Evolutionary conservation across 2,329 filamentous ascomycete genomes (phyloP).

Genomic region (Exutisphaerella laricina): DNA sequence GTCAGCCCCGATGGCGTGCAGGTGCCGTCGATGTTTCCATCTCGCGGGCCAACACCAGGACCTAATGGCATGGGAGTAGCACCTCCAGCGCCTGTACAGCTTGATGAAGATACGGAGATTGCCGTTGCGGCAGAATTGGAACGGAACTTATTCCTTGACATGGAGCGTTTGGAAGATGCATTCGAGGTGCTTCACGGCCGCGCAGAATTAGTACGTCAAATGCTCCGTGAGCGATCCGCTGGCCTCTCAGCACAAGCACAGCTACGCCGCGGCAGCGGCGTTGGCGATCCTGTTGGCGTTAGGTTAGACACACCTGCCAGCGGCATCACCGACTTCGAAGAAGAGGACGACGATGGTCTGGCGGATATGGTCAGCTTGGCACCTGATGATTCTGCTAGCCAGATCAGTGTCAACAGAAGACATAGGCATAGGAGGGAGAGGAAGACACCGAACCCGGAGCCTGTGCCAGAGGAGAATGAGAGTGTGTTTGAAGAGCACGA

Average conservation of each 20-base stretch:
- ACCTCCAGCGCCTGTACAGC: slow-evolving; percentile 62
- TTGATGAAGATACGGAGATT: slow-evolving; percentile 92
- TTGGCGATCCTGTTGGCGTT: slow-evolving; percentile 38
- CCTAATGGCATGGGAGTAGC: slow-evolving; percentile 30
- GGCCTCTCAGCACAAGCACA: slow-evolving; percentile 65
- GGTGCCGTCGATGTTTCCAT: slow-evolving; percentile 29
- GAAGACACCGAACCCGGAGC: slow-evolving; percentile 61
- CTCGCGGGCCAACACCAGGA: slow-evolving; percentile 29
- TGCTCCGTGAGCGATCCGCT: slow-evolving; percentile 74
- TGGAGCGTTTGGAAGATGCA: slow-evolving; percentile 90
- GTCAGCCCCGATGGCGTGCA: slow-evolving; percentile 27
- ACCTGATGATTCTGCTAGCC: slow-evolving; percentile 75
- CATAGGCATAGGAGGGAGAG: slow-evolving; percentile 60
- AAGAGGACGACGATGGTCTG: slow-evolving; percentile 31
- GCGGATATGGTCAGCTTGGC: slow-evolving; percentile 51
- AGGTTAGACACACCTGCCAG: slow-evolving; percentile 40
- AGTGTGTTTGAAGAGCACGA: slow-evolving; percentile 33
- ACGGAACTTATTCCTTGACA: slow-evolving; percentile 84
- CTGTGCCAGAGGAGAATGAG: slow-evolving; percentile 64
- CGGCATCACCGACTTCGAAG: slow-evolving; percentile 31
- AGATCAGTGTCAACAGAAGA: slow-evolving; percentile 66
- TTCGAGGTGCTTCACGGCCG: slow-evolving; percentile 86
- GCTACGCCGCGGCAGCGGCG: slow-evolving; percentile 50
- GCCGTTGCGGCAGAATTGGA: slow-evolving; percentile 85
- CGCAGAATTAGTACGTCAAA: slow-evolving; percentile 72